A percentile compares a stretch with the other conserved stretches of the same genome.
These are phyloP conservation scores for Alternaria brassicae DNA, from an alignment of 2,329 filamentous ascomycete genomes.

Conservation along the genomic window DNA sequence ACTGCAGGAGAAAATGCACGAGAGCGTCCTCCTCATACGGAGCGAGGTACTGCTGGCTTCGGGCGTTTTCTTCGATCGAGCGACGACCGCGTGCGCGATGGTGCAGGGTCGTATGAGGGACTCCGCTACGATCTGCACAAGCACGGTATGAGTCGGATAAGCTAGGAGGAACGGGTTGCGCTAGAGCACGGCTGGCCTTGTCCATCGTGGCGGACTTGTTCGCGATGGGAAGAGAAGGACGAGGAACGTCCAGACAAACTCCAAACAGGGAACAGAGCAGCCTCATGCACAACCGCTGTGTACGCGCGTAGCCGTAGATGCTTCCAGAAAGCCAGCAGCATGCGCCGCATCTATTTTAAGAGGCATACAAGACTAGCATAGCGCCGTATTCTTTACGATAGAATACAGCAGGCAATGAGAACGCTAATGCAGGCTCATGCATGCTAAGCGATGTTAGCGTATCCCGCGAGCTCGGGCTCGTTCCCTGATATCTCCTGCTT, in stretches of 20 bases:
- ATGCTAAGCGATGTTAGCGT: background rate
- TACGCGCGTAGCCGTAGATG: too few species aligned
- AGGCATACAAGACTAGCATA: too few species aligned
- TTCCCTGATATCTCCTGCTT: background rate
- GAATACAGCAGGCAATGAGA: too few species aligned
- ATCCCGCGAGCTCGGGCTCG: background rate
- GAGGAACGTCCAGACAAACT: too few species aligned
- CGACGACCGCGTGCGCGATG: constrained; percentile 1
- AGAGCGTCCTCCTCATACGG: background rate
- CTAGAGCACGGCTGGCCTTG: background rate
- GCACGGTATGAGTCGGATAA: background rate
- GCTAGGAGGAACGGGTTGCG: background rate
- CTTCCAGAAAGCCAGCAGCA: too few species aligned
- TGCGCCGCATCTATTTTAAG: too few species aligned
- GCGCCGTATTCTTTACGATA: too few species aligned
- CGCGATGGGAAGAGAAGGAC: too few species aligned
- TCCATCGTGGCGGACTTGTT: too few species aligned
- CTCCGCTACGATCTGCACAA: background rate
- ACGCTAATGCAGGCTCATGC: too few species aligned
- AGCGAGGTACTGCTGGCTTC: background rate
- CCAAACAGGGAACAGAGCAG: too few species aligned
- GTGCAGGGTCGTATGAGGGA: constrained; percentile 8
- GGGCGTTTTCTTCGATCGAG: background rate
- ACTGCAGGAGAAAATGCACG: background rate
- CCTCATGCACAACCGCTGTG: too few species aligned